Evolutionary conservation across 2,329 filamentous ascomycete species (phyloP).

Genomic region (Neofusicoccum parvum): DNA sequence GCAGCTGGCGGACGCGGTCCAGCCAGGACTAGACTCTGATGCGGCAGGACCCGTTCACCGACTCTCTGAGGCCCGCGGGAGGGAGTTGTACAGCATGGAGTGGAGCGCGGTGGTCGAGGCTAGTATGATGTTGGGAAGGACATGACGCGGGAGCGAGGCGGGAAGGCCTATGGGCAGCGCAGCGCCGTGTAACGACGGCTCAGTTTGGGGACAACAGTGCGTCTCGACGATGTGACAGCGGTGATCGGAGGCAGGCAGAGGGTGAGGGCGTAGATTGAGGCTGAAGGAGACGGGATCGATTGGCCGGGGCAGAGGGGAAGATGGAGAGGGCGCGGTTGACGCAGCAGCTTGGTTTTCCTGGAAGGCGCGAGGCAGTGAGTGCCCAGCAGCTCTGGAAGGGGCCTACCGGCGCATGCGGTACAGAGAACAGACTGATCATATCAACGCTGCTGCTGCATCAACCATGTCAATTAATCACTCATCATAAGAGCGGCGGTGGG

Average conservation of each 20-base stretch:
- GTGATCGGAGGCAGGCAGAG: constrained; percentile 10
- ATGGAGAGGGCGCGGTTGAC: constrained; percentile 5
- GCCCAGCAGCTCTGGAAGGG: background rate
- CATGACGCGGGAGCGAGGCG: constrained; percentile 26
- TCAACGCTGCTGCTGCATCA: constrained; percentile 15
- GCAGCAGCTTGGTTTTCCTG: constrained; percentile 11
- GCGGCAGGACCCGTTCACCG: constrained; percentile 21
- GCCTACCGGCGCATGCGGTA: constrained; percentile 6
- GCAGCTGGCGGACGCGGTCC: constrained; percentile 22
- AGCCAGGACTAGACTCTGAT: constrained; percentile 24
- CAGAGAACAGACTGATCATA: constrained; percentile 12
- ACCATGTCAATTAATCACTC: constrained; percentile 19
- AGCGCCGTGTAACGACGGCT: constrained; percentile 31
- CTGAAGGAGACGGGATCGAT: constrained; percentile 6
- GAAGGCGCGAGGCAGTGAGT: constrained; percentile 18
- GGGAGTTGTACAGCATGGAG: constrained; percentile 33
- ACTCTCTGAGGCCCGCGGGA: constrained; percentile 18
- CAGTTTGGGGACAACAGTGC: background rate
- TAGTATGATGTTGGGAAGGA: constrained; percentile 21
- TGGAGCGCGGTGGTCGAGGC: constrained; percentile 12
- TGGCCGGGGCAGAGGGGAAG: background rate
- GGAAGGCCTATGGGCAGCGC: constrained; percentile 24
- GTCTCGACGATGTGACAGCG: constrained; percentile 15
- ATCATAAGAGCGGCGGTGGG: background rate
- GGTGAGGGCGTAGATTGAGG: constrained; percentile 15